Conservation (phyloP, 768 basidiomycete species). For the Hygrophoropsis aurantiaca region DNA sequence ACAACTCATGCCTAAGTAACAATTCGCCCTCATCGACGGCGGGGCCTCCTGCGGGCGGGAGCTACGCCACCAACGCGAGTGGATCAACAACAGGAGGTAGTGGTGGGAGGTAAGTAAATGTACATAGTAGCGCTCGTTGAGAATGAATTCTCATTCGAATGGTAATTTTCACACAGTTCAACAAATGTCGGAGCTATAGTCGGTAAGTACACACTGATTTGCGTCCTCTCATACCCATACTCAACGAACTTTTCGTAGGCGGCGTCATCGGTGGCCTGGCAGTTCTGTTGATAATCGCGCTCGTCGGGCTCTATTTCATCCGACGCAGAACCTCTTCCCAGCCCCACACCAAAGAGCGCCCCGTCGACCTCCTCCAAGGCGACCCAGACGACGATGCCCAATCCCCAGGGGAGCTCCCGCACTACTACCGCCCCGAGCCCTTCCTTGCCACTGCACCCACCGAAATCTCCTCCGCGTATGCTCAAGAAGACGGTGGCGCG, state of each 20-base stretch:
- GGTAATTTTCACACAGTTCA: constrained; percentile 19
- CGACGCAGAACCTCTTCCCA: constrained; percentile 43
- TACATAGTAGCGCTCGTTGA: too few species aligned
- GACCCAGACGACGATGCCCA: constrained; percentile 51
- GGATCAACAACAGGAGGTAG: constrained; percentile 31
- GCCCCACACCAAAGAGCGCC: constrained; percentile 49
- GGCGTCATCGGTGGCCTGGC: constrained; percentile 63
- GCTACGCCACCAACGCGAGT: constrained; percentile 56
- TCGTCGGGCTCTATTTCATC: constrained; percentile 49
- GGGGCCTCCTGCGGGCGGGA: constrained; percentile 73
- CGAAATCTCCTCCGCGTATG: constrained; percentile 37
- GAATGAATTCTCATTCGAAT: too few species aligned
- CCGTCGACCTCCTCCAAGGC: constrained; percentile 64
- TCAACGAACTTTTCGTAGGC: constrained; percentile 24
- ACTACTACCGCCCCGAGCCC: constrained; percentile 76
- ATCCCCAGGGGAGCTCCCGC: constrained; percentile 52
- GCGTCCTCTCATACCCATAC: constrained; percentile 7
- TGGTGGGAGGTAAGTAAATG: constrained; percentile 27
- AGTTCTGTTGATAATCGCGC: constrained; percentile 38
- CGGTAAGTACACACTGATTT: constrained; percentile 30
- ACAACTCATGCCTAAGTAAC: constrained; percentile 54
- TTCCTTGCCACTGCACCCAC: constrained; percentile 71
- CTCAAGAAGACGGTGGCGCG: constrained; percentile 23
- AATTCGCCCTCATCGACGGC: constrained; percentile 76
- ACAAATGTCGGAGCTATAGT: constrained; percentile 51